These are phyloP conservation scores for Mitragyna speciosa DNA, from an alignment of 257 asterid genomes.

Conservation along the genomic window DNA sequence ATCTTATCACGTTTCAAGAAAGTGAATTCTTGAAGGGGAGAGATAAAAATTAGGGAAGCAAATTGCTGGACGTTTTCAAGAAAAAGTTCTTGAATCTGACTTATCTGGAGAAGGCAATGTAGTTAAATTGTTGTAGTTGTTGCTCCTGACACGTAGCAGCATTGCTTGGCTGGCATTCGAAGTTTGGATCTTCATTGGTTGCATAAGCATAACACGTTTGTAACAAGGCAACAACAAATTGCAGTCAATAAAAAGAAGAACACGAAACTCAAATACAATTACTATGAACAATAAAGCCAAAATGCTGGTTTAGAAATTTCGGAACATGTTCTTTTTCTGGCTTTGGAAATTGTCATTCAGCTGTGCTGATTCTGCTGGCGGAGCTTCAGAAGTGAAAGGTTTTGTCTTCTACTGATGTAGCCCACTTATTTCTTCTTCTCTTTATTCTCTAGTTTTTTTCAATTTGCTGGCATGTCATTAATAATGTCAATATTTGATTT, in stretches of 20 bases:
- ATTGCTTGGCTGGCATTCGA: neutral
- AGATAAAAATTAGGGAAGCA: too few species aligned
- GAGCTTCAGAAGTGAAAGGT: constrained; percentile 1
- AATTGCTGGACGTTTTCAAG: too few species aligned
- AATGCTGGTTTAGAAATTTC: neutral
- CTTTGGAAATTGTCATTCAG: neutral
- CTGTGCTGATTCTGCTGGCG: constrained; percentile 7
- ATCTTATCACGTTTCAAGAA: too few species aligned
- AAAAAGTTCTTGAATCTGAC: too few species aligned
- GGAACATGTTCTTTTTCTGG: neutral
- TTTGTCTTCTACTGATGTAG: neutral
- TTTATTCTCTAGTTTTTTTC: constrained; percentile 2
- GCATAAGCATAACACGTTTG: neutral
- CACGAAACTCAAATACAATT: neutral
- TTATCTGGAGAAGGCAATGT: neutral
- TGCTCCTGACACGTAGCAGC: neutral
- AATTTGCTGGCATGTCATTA: neutral
- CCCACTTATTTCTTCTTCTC: neutral
- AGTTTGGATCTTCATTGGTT: neutral
- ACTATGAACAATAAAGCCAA: neutral
- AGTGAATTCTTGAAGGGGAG: too few species aligned
- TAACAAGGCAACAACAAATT: constrained; percentile 2
- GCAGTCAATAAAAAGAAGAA: neutral
- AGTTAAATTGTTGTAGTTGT: neutral
- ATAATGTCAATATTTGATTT: neutral